Evolutionary conservation across 257 asterid species (phyloP).

Genomic region (Solanum tarijense): DNA sequence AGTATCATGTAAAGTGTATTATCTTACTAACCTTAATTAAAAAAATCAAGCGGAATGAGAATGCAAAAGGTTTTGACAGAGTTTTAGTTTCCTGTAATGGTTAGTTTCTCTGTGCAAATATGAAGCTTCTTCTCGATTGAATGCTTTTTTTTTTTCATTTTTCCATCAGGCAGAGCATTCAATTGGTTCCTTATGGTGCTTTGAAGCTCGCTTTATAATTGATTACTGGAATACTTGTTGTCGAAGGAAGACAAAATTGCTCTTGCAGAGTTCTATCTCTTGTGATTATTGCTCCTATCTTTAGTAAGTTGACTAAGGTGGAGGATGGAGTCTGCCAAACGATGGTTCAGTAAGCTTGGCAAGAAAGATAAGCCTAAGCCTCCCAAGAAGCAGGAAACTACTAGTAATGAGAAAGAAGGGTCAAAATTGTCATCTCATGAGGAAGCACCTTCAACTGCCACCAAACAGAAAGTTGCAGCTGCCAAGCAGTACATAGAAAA

Average conservation of each 20-base stretch:
- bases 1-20: neutral
- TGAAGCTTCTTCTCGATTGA: conserved; percentile 10
- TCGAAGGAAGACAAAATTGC: conserved; percentile 12
- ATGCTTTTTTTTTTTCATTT: neutral
- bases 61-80: neutral
- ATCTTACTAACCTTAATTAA: neutral
- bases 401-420: conserved; percentile 52
- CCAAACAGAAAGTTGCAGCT: conserved; percentile 91
- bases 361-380: conserved; percentile 64
- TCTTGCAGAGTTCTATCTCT: conserved; percentile 8
- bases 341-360: conserved; percentile 53
- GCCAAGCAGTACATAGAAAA: conserved; percentile 96
- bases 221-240: conserved; percentile 26
- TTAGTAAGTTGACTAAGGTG: conserved; percentile 8
- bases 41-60: neutral
- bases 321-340: conserved; percentile 72
- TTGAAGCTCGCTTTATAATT: conserved; percentile 17
- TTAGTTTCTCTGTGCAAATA: neutral
- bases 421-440: conserved; percentile 43
- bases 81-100: neutral
- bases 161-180: conserved; percentile 21
- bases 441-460: conserved; percentile 83
- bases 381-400: conserved; percentile 57
- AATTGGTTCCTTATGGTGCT: conserved; percentile 2
- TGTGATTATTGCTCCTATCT: conserved; percentile 14